Conservation (phyloP, 768 basidiomycete genomes). For the Lentinus brumalis region DNA sequence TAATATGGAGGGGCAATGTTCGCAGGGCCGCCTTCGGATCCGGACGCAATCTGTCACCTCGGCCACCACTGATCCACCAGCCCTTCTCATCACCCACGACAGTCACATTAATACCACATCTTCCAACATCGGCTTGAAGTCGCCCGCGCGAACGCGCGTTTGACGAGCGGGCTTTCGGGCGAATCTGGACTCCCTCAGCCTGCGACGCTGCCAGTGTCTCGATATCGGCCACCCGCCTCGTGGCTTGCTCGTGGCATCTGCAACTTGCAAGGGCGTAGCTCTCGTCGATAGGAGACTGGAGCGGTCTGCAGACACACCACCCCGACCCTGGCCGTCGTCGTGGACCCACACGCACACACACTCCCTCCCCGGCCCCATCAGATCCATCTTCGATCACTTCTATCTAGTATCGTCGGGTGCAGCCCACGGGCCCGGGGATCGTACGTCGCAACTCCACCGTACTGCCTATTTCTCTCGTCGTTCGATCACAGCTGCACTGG, state of each 20-base stretch:
- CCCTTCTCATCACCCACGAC: background rate
- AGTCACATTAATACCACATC: no score
- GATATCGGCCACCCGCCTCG: no score
- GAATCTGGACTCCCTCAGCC: no score
- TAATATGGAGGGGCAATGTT: background rate
- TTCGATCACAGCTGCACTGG: background rate
- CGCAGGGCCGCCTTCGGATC: background rate
- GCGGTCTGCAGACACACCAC: background rate
- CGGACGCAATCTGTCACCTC: background rate
- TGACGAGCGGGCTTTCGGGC: no score
- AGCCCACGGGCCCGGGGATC: no score
- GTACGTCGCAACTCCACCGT: background rate
- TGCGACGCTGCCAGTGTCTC: no score
- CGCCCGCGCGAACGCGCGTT: no score
- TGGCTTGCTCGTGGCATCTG: background rate
- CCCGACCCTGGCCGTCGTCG: background rate
- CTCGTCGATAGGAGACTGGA: background rate
- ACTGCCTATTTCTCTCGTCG: no score
- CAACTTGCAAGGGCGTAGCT: background rate
- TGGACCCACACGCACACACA: background rate
- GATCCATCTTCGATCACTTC: background rate
- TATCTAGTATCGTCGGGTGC: background rate
- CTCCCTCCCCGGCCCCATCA: background rate
- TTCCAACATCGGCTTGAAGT: no score
- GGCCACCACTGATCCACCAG: background rate